Evolutionary conservation across 2,329 filamentous ascomycete genomes (phyloP).

Genomic region (Cryphonectria parasitica): DNA sequence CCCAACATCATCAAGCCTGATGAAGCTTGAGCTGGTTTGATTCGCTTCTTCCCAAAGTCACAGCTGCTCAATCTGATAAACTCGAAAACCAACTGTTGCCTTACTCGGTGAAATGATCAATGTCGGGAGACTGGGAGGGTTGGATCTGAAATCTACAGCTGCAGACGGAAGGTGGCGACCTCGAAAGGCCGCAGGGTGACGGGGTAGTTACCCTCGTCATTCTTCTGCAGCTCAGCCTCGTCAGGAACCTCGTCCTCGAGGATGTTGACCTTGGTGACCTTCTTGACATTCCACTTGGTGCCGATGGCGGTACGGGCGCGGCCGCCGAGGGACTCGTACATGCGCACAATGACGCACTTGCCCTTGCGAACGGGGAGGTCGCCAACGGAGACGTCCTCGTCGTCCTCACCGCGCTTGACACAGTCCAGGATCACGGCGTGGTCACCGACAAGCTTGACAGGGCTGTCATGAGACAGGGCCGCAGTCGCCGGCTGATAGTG

Average conservation of each 20-base stretch:
- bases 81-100: background rate
- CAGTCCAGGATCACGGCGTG: constrained; percentile 79
- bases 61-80: background rate
- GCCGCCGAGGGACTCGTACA: constrained; percentile 90
- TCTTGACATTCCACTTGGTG: constrained; percentile 71
- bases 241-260: constrained; percentile 68
- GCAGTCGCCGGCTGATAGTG: constrained; percentile 22
- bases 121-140: too few species aligned
- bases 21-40: background rate
- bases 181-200: constrained; percentile 80
- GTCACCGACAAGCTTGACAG: constrained; percentile 70
- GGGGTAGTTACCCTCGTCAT: constrained; percentile 55
- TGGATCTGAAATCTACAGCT: constrained; percentile 43
- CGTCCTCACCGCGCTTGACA: constrained; percentile 91
- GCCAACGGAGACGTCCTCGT: constrained; percentile 70
- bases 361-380: constrained; percentile 69
- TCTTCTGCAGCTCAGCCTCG: constrained; percentile 67
- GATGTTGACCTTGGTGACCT: constrained; percentile 81
- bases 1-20: background rate
- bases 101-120: background rate
- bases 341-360: constrained; percentile 77
- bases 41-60: background rate
- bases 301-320: constrained; percentile 72
- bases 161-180: constrained; percentile 77
- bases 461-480: constrained; percentile 39